Evolutionary conservation across 805 yeast species (phyloP), one percentile per base, ranked within the genome.

Genomic region (Candida oleophila): DNA sequence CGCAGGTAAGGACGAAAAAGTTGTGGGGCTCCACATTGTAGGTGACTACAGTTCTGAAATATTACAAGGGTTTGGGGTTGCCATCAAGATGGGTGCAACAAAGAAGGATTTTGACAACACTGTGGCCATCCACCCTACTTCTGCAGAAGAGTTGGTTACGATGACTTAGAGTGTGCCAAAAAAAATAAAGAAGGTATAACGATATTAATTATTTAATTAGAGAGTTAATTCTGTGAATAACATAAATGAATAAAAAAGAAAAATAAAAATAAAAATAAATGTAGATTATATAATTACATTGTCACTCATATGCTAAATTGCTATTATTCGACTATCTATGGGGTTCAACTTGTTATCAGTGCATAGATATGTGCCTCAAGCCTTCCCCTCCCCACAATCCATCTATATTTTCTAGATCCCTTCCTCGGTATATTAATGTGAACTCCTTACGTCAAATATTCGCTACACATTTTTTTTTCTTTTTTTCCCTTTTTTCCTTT

Each of bases 31-130:
- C 55, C 99, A 94, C 68, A 69, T 94, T 46, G 87, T 91, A 55
- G 99, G 99, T 51, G 98, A 91, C 60, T 70, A 81, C 7, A 82
- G 94, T 44, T 82, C 96, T 28, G 99, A 94, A 69, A 91, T 94
- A 49, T 77, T 94, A 58, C 99, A 94, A 76, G 99, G 99, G 34
- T 94, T 94, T 61, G 99, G 98, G 49, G 99, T 91, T 45, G 99
- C 99, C 43, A 74, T 94, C 53, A 91, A 91, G 73, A 94, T 94
- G 99, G 99, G 99, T 30, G 99, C 99, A 37, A 94, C 99, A 33
- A 94, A 94, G 76, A 81, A 81, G 40, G 97, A 94, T 66, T 94
- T 94, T 55, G 99, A 94, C 70, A 83, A 74, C 65, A 88, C 95
- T 73, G 98, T 94, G 38, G 99, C 99, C 33, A 94, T 94, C 63